Conservation (phyloP, 2,329 filamentous ascomycete species). For the Ceratocystis harringtonii region DNA sequence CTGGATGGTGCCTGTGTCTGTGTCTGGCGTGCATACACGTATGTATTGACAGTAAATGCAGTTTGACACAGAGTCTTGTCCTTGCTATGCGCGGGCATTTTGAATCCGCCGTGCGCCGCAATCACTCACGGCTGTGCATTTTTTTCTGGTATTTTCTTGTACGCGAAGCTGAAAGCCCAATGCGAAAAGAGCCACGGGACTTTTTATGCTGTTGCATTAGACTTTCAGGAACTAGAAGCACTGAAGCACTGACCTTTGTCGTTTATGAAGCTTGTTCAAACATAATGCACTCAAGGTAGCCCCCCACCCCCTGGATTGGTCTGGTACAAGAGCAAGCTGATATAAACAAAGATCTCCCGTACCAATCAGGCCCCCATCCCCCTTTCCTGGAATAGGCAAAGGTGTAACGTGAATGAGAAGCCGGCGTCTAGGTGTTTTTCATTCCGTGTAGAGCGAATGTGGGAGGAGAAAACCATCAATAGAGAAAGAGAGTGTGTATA, state of each 20-base stretch:
- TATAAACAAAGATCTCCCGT: neutral
- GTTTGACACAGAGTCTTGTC: neutral
- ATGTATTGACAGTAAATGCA: no score
- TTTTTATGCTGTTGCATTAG: conserved; percentile 2
- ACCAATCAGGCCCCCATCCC: neutral
- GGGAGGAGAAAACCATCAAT: no score
- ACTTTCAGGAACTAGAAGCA: no score
- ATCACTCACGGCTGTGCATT: neutral
- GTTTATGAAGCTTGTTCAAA: neutral
- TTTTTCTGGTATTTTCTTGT: neutral
- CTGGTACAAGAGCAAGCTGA: neutral
- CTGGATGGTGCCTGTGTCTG: neutral
- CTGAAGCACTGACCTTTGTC: neutral
- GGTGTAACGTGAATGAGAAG: neutral
- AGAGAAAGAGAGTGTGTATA: neutral
- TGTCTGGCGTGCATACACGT: neutral
- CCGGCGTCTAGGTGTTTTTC: neutral
- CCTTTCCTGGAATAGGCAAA: neutral
- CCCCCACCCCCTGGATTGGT: neutral
- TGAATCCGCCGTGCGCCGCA: neutral
- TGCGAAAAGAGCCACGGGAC: neutral
- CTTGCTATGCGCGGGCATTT: neutral
- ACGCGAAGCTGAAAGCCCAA: neutral
- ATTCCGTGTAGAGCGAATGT: neutral
- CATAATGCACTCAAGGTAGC: neutral